Evolutionary conservation across 305 asterid species (phyloP), one percentile per base, ranked within the genome.

Genomic region (Fraxinus sp.): DNA sequence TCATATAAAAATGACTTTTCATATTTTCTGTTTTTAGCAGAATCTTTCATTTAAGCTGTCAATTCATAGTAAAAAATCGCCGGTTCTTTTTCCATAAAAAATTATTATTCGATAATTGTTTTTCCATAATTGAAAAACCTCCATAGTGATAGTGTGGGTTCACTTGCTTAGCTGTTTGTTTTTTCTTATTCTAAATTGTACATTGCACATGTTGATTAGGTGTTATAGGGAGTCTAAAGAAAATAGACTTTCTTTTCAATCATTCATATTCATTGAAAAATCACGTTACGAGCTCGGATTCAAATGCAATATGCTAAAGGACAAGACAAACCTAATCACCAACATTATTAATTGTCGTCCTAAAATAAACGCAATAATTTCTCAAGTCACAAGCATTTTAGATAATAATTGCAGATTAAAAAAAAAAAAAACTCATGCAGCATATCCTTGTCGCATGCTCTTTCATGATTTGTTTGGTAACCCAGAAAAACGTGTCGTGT

Each of bases 171-270:
- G 57, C 57, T 41, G 49, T 41, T 41, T 46, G n/a, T 46, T 46
- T 13, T 16, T 49, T 49, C 59, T 49, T 49, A 49, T 49, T 49
- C 59, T 20, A 20, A 8, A 62, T n/a, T 57, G 28, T 59, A 20
- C 10, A 7, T 18, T 57, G 68, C 68, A 57, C 68, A 57, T 57
- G 68, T 57, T 57, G 28, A 57, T 57, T 57, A 57, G 68, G 68
- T n/a, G 68, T 57, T 57, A 18, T 57, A 57, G 73, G 35, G 73
- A 66, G 73, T 66, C 73, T 66, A 66, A 66, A 66, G 35, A 66
- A 11, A 24, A 66, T 24, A 64, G 73, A 26, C 73, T 49, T 62
- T 26, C 74, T 66, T 66, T 66, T 26, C 36, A 66, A 66, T 26
- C 37, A 46, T 11, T 46, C 49, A 41, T 0, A 41, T 41, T 41